Evolutionary conservation across 2,329 filamentous ascomycete species (phyloP), one percentile per base, ranked within the genome.

Genomic region (Zalaria sp.): DNA sequence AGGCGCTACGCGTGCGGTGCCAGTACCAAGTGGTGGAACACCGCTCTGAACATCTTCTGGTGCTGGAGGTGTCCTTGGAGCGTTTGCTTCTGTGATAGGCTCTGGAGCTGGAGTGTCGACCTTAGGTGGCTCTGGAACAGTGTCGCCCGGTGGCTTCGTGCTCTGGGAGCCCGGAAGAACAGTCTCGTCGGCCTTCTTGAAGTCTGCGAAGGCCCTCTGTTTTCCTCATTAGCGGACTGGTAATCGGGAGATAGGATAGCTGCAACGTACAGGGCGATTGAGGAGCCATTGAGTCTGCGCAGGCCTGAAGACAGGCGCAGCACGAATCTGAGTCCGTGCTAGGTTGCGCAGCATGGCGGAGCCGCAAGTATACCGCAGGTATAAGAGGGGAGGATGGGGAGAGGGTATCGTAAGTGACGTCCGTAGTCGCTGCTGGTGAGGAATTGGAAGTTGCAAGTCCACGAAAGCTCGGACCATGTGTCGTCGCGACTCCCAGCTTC

Each of bases 1-100:
- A 8, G 66, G 59, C 9, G 57, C 55, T n/a, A 63, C 62, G 11
- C 61, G 55, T 37, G 64, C 64, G 36, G 62, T 65, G 38, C 49
- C 48, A 29, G 47, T 41, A 32, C 52, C 50, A 4, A 51, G 52
- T 9, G 53, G 53, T 11, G 52, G 52, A n/a, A 56, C 49, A 34
- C 49, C 53, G 32, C 38, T 35, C 42, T 43, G 34, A 37, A 47
- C 43, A 25, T 40, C 38, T 34, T 44, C 40, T n/a, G 42, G 47
- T 10, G 35, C 39, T 36, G 39, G 48, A 40, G 43, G 56, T 26
- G 53, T 52, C 7, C 48, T 53, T 39, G 54, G 53, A 5, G 47
- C 41, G 34, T 27, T 34, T n/a, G 34, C 7, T 7, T 7, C n/a
- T 32, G 29, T 7, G 29, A 32, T 32, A 26, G 44, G 29, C 11